These are phyloP conservation scores for Ambrosiella cleistominuta DNA, from an alignment of 2,329 filamentous ascomycete species.

Conservation along the genomic window DNA sequence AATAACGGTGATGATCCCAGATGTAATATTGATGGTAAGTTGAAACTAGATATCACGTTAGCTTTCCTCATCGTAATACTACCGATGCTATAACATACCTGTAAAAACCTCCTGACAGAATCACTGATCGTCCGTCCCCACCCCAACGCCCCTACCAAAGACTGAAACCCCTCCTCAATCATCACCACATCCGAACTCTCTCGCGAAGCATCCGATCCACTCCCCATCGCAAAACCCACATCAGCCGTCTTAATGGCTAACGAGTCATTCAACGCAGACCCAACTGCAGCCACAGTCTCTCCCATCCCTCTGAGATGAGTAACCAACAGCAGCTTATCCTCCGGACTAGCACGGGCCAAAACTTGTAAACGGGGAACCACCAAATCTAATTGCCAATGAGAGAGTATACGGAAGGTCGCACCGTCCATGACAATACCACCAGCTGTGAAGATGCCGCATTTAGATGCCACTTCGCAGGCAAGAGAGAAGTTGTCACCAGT, in stretches of 20 bases:
- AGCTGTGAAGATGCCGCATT: constrained; percentile 40
- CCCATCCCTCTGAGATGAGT: constrained; percentile 46
- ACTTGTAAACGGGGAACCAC: constrained; percentile 48
- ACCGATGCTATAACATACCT: constrained; percentile 20
- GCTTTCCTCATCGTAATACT: background rate
- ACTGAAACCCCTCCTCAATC: constrained; percentile 45
- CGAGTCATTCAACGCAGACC: constrained; percentile 50
- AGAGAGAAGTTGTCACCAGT: constrained; percentile 34
- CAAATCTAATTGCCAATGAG: constrained; percentile 30
- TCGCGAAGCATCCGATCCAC: constrained; percentile 47
- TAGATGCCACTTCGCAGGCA: constrained; percentile 26
- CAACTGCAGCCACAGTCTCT: constrained; percentile 48
- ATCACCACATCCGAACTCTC: constrained; percentile 44
- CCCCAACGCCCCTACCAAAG: constrained; percentile 44
- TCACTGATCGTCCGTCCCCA: constrained; percentile 48
- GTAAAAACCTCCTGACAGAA: constrained; percentile 45
- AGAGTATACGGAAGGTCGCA: constrained; percentile 36
- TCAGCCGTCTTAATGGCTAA: constrained; percentile 48
- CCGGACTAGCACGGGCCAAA: constrained; percentile 49
- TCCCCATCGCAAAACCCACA: constrained; percentile 51
- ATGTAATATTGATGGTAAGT: constrained; percentile 45
- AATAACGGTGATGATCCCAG: constrained; percentile 39
- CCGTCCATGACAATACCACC: constrained; percentile 41
- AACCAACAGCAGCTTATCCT: constrained; percentile 51
- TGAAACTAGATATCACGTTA: constrained; percentile 25